phyloP scores from a whole-genome alignment of 495 filamentous ascomycete genomes.

The Penicillium bovifimosum region DNA sequence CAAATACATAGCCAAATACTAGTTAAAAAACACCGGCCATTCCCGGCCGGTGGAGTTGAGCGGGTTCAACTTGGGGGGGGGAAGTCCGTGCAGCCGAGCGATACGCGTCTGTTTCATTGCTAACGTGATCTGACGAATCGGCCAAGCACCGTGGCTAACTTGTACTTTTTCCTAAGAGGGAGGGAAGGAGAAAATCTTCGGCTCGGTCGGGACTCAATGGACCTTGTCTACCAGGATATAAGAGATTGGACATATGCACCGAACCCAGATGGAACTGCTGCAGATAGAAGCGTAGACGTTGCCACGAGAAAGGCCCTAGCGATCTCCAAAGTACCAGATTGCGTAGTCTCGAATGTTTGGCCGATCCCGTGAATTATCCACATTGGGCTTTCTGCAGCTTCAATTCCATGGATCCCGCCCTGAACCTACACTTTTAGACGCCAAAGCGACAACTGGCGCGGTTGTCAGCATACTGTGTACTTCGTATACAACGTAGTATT shows the following conservation, averaged over 20 bases:
- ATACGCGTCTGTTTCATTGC: slow-evolving; percentile 45
- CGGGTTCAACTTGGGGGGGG: background rate
- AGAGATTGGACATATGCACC: background rate
- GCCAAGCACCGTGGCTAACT: background rate
- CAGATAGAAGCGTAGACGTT: background rate
- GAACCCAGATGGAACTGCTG: slow-evolving; percentile 2
- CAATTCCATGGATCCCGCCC: slow-evolving; percentile 4
- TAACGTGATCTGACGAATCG: slow-evolving; percentile 8
- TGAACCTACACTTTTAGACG: slow-evolving; percentile 16
- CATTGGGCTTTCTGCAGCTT: slow-evolving; percentile 9
- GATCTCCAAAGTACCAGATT: background rate
- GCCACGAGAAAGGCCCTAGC: background rate
- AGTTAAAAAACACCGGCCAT: slow-evolving; percentile 5
- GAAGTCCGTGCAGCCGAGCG: slow-evolving; percentile 39
- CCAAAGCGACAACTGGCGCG: slow-evolving; percentile 22
- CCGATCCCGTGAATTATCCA: slow-evolving; percentile 3
- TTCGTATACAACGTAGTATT: too few relatives aligned
- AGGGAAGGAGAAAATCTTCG: background rate
- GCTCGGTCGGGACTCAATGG: background rate
- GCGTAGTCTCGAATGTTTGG: background rate
- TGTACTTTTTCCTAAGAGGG: background rate
- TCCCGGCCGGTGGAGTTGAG: slow-evolving; percentile 7
- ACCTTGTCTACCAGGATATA: too few relatives aligned
- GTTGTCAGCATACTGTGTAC: background rate
- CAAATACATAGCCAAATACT: too few relatives aligned